Evolutionary conservation across 1,284 basidiomycete genomes (phyloP), one percentile per base, ranked within the genome.

Genomic region (Pterulicium gracile): DNA sequence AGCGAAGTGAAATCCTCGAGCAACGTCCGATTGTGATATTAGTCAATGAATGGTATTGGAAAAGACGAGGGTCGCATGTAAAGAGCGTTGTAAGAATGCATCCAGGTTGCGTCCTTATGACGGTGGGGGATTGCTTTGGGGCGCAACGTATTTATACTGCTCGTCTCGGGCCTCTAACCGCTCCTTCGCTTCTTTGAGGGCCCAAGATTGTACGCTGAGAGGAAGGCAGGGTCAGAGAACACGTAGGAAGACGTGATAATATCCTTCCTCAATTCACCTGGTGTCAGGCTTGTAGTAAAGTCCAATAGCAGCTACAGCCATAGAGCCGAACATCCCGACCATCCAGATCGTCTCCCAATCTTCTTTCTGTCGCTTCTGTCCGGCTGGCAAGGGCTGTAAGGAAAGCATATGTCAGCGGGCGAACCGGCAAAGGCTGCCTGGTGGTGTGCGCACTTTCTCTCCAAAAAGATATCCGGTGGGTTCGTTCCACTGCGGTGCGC

Each of bases 281-380:
- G 88, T 94, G 62, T 97, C 92, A 3, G 95, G 94, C 70, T 96
- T 96, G 75, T 94, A 97, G 66, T 90, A 88, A 42, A 91, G 66
- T 57, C 90, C 66, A 41, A 95, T 76, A 4, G 73, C 67, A 23
- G 81, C 88, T 49, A 92, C 69, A 3, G 70, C 79, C 77, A 97
- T 86, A 12, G 82, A 75, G 40, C 93, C 94, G 59, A 88, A 92
- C 81, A 97, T 90, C 22, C 92, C 91, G 56, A 80, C 63, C 62
- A 90, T 89, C 84, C 88, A 94, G 45, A 88, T 72, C 55, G 74
- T 77, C 70, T 91, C 91, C 92, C 91, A 94, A 45, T 82, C 77
- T 61, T 91, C 87, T 63, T 85, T 85, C 58, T 82, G 77, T 55
- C 92, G 78, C 61, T 88, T 91, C 64, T 88, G 79, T 3, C 90